Evolutionary conservation across 129 eudicot species (phyloP), one percentile per base, ranked within the genome.

Genomic region (Centella asiatica): DNA sequence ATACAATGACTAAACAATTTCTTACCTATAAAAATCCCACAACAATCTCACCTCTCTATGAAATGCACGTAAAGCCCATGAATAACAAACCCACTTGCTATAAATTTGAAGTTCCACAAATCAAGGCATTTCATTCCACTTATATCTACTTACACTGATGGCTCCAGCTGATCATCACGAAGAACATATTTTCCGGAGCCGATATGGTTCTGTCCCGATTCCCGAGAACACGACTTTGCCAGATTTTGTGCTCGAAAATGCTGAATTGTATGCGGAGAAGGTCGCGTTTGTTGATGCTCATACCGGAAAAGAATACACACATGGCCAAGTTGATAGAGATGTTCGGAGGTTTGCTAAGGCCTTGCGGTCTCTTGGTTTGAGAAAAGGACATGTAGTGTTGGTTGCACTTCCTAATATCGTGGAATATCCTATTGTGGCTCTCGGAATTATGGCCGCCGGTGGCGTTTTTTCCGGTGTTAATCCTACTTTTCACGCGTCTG

Each of bases 381-480:
- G 89, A 62, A 87, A 78, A 9, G 99, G 96, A 40, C 83, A 77
- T 31, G 96, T 87, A 14, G 96, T 82, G 66, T 76, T 93, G 64
- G 99, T 93, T 8, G 79, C 80, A 9, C 89, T 93, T 10, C 96
- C 99, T 0, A 93, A 93, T 42, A 74, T 87, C 0, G 80, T 79
- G 0, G 96, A 93, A 60, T 87, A 93, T 52, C 92, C 83, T 0
- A 77, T 80, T 26, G 80, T 93, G 42, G 99, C 99, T 28, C 78
- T 93, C 0, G 99, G 99, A 6, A 88, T 93, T 39, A 93, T 93
- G 99, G 83, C 85, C 0, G 95, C 96, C n/a, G 92, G 99, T 22
- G 90, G 95, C 7, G 78, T 93, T 5, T 85, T 93, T 67, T 93
- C 99, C 5, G 96, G 96, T 13, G 87, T 86, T 0, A 93, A 93